Conservation (phyloP, 1,284 basidiomycete species). For the Meripilus lineatus region DNA sequence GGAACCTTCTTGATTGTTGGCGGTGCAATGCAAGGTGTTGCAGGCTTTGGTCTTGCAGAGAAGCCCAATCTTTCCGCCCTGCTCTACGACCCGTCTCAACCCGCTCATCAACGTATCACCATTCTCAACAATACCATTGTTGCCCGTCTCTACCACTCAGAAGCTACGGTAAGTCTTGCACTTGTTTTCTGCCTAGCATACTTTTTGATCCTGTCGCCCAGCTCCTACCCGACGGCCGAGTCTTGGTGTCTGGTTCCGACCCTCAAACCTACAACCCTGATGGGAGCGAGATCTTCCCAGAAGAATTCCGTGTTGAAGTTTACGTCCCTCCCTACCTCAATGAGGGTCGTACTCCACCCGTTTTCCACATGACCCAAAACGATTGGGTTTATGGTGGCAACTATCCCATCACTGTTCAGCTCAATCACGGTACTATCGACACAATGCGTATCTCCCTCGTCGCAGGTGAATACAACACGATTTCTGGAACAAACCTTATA, state of each 20-base stretch:
- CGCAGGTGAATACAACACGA: slow-evolving; percentile 37
- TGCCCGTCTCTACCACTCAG: slow-evolving; percentile 80
- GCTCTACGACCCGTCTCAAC: slow-evolving; percentile 62
- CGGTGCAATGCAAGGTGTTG: slow-evolving; percentile 60
- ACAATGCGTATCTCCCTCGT: slow-evolving; percentile 61
- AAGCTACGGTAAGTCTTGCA: slow-evolving; percentile 37
- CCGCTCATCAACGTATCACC: slow-evolving; percentile 59
- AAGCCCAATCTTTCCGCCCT: slow-evolving; percentile 62
- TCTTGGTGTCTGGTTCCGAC: slow-evolving; percentile 73
- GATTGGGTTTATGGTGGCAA: slow-evolving; percentile 57
- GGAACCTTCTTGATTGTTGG: slow-evolving; percentile 74
- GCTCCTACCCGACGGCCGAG: slow-evolving; percentile 63
- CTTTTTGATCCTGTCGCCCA: slow-evolving; percentile 18
- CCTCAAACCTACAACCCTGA: slow-evolving; percentile 45
- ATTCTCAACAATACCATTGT: slow-evolving; percentile 69
- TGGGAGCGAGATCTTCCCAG: slow-evolving; percentile 40
- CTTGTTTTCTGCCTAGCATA: not conserved
- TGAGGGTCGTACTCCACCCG: slow-evolving; percentile 51
- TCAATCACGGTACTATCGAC: slow-evolving; percentile 51
- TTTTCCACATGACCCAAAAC: slow-evolving; percentile 47
- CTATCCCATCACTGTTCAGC: slow-evolving; percentile 48
- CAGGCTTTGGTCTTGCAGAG: slow-evolving; percentile 66
- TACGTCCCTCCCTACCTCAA: slow-evolving; percentile 72
- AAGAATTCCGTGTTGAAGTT: slow-evolving; percentile 74
- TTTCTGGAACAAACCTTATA: not conserved